Evolutionary conservation across 2,329 filamentous ascomycete species (phyloP).

Genomic region (Juglanconis sp.): DNA sequence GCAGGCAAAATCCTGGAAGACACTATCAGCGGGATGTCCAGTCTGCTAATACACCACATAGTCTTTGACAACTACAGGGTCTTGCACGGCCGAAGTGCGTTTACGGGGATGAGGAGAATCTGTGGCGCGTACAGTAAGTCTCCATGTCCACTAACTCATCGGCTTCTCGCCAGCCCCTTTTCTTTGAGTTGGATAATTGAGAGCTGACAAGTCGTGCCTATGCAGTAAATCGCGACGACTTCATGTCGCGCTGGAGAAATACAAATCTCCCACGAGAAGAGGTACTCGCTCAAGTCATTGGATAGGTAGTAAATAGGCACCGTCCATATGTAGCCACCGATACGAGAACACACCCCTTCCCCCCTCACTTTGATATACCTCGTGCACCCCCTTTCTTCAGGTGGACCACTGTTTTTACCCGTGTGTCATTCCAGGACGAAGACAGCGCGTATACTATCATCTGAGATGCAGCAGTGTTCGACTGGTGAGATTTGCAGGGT

Average conservation of each 20-base stretch:
- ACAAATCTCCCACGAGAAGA: constrained; percentile 58
- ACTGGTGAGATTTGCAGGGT: too few relatives aligned
- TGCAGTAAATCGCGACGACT: constrained; percentile 76
- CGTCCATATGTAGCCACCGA: too few relatives aligned
- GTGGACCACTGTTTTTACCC: too few relatives aligned
- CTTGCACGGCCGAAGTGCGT: constrained; percentile 79
- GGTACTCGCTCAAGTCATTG: constrained; percentile 35
- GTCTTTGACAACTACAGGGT: constrained; percentile 98
- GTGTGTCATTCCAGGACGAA: too few relatives aligned
- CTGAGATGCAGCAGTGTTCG: too few relatives aligned
- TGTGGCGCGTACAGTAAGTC: constrained; percentile 86
- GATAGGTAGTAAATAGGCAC: constrained; percentile 2
- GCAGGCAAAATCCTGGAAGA: not conserved
- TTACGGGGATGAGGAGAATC: constrained; percentile 80
- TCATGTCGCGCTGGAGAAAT: constrained; percentile 70
- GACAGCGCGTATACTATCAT: too few relatives aligned
- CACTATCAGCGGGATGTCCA: not conserved
- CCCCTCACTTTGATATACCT: too few relatives aligned
- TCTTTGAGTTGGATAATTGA: not conserved
- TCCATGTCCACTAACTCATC: not conserved
- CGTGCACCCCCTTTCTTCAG: too few relatives aligned
- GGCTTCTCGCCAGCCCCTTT: not conserved
- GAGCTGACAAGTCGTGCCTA: constrained; percentile 18
- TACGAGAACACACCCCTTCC: too few relatives aligned
- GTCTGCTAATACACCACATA: constrained; percentile 28